phyloP scores from a whole-genome alignment of 2,329 filamentous ascomycete species.

The Pezicula neosporulosa region DNA sequence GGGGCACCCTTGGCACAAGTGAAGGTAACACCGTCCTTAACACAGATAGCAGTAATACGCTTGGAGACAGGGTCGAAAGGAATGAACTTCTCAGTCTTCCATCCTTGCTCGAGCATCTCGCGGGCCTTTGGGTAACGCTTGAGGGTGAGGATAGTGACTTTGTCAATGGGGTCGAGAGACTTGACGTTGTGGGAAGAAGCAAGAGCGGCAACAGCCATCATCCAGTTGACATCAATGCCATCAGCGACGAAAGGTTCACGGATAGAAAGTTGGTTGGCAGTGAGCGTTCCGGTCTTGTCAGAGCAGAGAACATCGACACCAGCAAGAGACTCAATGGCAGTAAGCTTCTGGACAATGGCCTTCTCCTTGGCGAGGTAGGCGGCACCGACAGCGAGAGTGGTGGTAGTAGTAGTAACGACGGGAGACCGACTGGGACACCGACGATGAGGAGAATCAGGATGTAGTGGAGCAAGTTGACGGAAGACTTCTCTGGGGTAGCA shows the following conservation, averaged over 20 bases:
- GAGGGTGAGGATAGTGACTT: constrained; percentile 73
- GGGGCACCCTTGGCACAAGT: constrained; percentile 75
- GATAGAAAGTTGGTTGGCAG: constrained; percentile 71
- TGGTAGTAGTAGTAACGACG: too few species aligned
- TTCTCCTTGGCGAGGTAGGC: constrained; percentile 75
- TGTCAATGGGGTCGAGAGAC: constrained; percentile 76
- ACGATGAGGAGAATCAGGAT: constrained; percentile 71
- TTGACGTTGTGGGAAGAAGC: constrained; percentile 78
- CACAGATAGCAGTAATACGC: constrained; percentile 69
- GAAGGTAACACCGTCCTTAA: constrained; percentile 67
- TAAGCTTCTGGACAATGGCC: constrained; percentile 77
- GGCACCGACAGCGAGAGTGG: constrained; percentile 72
- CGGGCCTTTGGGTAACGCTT: constrained; percentile 75
- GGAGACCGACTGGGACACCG: constrained; percentile 74
- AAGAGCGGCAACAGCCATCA: constrained; percentile 77
- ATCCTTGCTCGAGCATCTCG: constrained; percentile 71
- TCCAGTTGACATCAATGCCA: constrained; percentile 77
- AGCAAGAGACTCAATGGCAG: constrained; percentile 72
- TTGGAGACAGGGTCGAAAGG: constrained; percentile 79
- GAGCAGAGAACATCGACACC: constrained; percentile 78
- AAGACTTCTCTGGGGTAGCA: constrained; percentile 51
- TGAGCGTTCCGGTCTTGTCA: constrained; percentile 78
- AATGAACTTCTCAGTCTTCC: constrained; percentile 75
- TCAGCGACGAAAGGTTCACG: constrained; percentile 75
- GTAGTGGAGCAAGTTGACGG: constrained; percentile 65